phyloP scores from a whole-genome alignment of 2,329 filamentous ascomycete genomes.

The Talaromyces verruculosus region DNA sequence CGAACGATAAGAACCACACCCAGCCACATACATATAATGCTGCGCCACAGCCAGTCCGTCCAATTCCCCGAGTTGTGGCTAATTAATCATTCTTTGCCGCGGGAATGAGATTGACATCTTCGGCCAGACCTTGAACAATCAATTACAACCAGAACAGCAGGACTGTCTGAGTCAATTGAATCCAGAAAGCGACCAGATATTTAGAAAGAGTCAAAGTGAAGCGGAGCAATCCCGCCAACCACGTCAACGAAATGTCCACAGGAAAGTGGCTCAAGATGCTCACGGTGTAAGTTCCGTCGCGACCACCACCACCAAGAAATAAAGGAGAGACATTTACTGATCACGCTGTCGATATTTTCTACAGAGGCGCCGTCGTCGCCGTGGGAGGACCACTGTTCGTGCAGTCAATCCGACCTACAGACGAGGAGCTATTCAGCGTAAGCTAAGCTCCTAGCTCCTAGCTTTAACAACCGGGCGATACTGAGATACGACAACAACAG shows the following conservation, averaged over 20 bases:
- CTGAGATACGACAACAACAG: slow-evolving; percentile 37
- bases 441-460: slow-evolving; percentile 20
- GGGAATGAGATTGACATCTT: background rate
- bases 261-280: slow-evolving; percentile 67
- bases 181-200: background rate
- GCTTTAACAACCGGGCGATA: background rate
- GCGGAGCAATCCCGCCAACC: background rate
- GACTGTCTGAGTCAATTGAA: slow-evolving; percentile 1
- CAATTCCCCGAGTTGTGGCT: slow-evolving; percentile 8
- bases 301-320: background rate
- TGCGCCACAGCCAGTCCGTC: background rate
- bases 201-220: background rate
- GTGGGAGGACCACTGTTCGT: slow-evolving; percentile 85
- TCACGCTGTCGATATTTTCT: no score
- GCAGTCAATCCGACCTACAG: slow-evolving; percentile 69
- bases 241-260: slow-evolving; percentile 26
- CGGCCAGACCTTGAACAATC: background rate
- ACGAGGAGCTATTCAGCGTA: slow-evolving; percentile 83
- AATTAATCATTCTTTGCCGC: background rate
- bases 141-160: slow-evolving; percentile 3
- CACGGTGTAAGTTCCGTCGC: slow-evolving; percentile 57
- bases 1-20: no score
- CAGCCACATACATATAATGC: background rate
- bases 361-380: slow-evolving; percentile 61
- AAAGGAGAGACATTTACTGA: background rate